Percentiles rank a stretch among this genome's conserved stretches.
Conservation (phyloP, 2,329 filamentous ascomycete genomes). For the Sporothrix humicola region DNA sequence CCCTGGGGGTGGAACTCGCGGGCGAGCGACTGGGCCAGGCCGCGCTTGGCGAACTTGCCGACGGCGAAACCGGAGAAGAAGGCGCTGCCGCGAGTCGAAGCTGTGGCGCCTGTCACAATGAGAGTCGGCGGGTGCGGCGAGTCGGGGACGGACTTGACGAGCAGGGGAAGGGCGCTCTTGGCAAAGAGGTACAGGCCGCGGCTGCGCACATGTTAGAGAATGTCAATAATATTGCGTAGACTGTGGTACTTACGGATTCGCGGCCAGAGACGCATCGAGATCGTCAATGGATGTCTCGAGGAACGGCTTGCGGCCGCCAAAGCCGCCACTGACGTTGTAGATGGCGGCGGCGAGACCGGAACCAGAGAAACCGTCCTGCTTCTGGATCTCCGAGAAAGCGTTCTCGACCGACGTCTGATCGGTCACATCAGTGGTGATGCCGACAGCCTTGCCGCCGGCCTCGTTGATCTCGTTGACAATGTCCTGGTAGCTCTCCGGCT, state of each 20-base stretch:
- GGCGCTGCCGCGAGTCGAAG: conserved; percentile 74
- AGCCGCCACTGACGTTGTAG: conserved; percentile 68
- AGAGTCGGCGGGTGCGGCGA: conserved; percentile 73
- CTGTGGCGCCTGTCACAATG: conserved; percentile 87
- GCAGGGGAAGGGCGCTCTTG: conserved; percentile 70
- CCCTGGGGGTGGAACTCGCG: conserved; percentile 85
- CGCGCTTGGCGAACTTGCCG: conserved; percentile 80
- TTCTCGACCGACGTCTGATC: conserved; percentile 56
- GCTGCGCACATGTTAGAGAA: conserved; percentile 44
- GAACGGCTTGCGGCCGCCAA: conserved; percentile 60
- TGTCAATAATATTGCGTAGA: no score
- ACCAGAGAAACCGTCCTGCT: conserved; percentile 56
- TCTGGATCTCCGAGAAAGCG: conserved; percentile 67
- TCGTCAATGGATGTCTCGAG: conserved; percentile 60
- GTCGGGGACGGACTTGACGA: conserved; percentile 65
- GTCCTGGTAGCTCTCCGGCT: conserved; percentile 66
- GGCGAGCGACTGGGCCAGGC: conserved; percentile 74
- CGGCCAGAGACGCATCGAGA: conserved; percentile 53
- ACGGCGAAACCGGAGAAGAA: conserved; percentile 73
- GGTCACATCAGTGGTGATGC: conserved; percentile 70
- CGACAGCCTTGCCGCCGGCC: conserved; percentile 71
- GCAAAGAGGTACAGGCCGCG: conserved; percentile 78
- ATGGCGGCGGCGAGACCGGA: conserved; percentile 67
- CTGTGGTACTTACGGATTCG: conserved; percentile 54
- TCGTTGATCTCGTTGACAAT: conserved; percentile 72